phyloP scores from a whole-genome alignment of 306 rosid genomes.

The Pterocarpus macrocarpus region DNA sequence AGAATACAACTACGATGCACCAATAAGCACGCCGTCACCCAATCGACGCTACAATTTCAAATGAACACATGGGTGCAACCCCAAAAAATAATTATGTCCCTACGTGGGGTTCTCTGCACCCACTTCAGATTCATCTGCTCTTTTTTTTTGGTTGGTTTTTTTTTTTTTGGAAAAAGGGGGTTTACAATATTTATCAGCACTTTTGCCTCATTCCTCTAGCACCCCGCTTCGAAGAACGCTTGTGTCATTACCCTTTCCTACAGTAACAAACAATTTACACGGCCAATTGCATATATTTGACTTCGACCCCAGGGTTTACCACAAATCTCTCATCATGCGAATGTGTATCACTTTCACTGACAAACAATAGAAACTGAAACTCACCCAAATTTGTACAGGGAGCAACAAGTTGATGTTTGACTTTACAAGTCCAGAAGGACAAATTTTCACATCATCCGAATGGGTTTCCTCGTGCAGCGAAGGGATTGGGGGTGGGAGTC shows the following conservation, averaged over 20 bases:
- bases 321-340: conserved; percentile 48
- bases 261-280: conserved; percentile 60
- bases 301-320: conserved; percentile 40
- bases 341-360: conserved; percentile 30
- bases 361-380: conserved; percentile 50
- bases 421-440: conserved; percentile 41
- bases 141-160: not conserved
- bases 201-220: conserved; percentile 22
- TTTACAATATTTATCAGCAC: not conserved
- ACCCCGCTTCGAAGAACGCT: conserved; percentile 27
- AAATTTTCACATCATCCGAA: conserved; percentile 63
- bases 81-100: conserved; percentile 35
- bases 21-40: conserved; percentile 47
- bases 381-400: conserved; percentile 64
- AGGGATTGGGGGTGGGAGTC: conserved; percentile 64
- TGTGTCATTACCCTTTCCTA: conserved; percentile 47
- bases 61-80: conserved; percentile 48
- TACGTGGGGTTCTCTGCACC: conserved; percentile 39
- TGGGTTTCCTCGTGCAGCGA: conserved; percentile 80
- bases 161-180: not conserved
- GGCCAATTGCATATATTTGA: conserved; percentile 47
- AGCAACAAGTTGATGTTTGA: conserved; percentile 60
- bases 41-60: conserved; percentile 47
- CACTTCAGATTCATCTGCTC: conserved; percentile 42
- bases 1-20: conserved; percentile 42